Evolutionary conservation across 2,329 filamentous ascomycete species (phyloP).

Genomic region (Macrophomina tecta): DNA sequence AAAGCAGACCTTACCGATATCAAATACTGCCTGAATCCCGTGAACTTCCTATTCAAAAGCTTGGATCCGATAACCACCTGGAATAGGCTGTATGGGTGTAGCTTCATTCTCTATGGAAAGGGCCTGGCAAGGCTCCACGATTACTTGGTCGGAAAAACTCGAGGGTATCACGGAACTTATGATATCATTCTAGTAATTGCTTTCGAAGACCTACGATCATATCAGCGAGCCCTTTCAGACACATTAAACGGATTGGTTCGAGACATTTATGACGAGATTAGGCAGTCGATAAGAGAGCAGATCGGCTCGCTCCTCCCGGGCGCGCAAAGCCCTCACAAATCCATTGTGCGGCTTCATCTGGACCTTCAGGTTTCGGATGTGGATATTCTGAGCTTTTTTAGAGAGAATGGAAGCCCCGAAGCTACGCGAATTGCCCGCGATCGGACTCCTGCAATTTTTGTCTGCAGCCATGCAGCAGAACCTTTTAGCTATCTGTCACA

Average conservation of each 20-base stretch:
- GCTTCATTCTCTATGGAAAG: background rate
- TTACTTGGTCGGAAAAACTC: background rate
- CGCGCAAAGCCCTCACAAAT: background rate
- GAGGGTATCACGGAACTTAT: background rate
- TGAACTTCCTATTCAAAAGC: background rate
- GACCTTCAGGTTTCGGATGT: background rate
- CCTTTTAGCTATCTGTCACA: background rate
- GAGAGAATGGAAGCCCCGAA: background rate
- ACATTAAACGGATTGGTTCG: background rate
- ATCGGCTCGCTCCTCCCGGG: background rate
- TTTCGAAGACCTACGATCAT: background rate
- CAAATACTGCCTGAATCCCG: background rate
- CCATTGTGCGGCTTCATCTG: background rate
- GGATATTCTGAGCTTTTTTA: background rate
- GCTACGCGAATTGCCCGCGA: background rate
- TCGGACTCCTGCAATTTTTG: background rate
- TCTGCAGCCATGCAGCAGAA: background rate
- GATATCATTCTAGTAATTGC: conserved; percentile 1
- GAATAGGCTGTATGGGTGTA: background rate
- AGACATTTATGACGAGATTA: background rate
- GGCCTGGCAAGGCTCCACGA: background rate
- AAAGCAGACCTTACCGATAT: background rate
- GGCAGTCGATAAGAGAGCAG: background rate
- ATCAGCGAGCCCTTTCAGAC: background rate
- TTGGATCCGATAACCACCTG: background rate